A percentile compares a stretch with the other conserved stretches of the same genome.
Evolutionary conservation across 306 rosid species (phyloP).

Genomic region (Elaeagnus macrophylla): DNA sequence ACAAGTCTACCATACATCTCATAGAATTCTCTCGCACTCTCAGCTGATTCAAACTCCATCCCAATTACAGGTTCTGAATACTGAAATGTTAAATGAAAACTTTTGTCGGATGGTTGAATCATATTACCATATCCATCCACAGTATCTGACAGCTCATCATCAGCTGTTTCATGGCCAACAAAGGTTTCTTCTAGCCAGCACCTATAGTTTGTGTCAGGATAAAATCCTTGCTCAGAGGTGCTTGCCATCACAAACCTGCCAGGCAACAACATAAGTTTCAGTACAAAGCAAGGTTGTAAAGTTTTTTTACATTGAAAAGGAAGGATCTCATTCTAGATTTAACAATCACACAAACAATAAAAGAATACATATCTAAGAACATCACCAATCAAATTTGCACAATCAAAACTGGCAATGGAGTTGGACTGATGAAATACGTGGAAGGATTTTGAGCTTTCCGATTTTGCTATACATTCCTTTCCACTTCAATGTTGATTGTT

Average conservation of each 20-base stretch:
- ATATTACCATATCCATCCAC: conserved; percentile 5
- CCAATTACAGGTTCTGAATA: conserved; percentile 14
- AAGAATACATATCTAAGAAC: too few relatives aligned
- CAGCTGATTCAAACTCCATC: conserved; percentile 17
- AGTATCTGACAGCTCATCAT: conserved; percentile 12
- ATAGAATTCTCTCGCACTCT: conserved; percentile 15
- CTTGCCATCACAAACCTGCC: conserved; percentile 15
- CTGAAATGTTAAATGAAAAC: conserved; percentile 7
- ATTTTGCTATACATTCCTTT: too few relatives aligned
- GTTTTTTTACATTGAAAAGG: background rate
- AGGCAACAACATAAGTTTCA: background rate
- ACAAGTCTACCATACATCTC: conserved; percentile 17
- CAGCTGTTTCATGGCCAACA: conserved; percentile 14
- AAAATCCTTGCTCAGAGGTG: conserved; percentile 12
- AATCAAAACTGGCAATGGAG: too few relatives aligned
- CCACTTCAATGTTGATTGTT: too few relatives aligned
- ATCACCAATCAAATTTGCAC: too few relatives aligned
- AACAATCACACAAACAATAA: too few relatives aligned
- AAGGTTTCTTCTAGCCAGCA: conserved; percentile 16
- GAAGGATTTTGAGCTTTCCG: too few relatives aligned
- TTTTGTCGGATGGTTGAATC: conserved; percentile 15
- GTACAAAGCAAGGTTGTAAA: background rate
- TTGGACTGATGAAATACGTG: too few relatives aligned
- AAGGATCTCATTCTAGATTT: background rate
- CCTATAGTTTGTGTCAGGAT: conserved; percentile 11